Evolutionary conservation across 148 eudicot species (phyloP), one percentile per base, ranked within the genome.

Genomic region (Spergularia bocconei): DNA sequence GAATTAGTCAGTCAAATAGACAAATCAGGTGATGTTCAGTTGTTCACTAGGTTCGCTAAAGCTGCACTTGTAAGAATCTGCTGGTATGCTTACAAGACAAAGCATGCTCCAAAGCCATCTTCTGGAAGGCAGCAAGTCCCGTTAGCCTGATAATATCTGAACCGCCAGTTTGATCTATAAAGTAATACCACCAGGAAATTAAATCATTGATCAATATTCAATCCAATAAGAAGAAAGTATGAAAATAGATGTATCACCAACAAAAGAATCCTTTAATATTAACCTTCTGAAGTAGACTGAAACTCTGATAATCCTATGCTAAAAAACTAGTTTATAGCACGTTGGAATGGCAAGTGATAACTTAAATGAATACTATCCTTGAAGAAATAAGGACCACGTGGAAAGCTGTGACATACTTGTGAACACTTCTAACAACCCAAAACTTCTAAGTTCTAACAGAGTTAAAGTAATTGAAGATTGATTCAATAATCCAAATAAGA

Each of bases 121-220:
- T 88, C 86, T 96, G 99, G 73, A 96, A 96, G 73, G 89, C 86
- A 13, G 96, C 91, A 69, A 96, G 93, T 68, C 87, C 92, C 52
- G 70, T 86, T 73, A 92, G 78, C 55, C 99, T 81, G 72, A 70
- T 70, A 25, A 70, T 23, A 71, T 92, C 88, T 69, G 68, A 81
- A 20, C 71, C 74, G 61, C 78, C 82, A 54, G 79, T 74, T 78
- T 77, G 66, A 69, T 79, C 93, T 89, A 29, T 6, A 47, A 61
- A 73, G 12, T 5, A 5, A 10, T 58, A 72, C 55, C 62, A 69
- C 36, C 20, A 47, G 59, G 67, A 72, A 74, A 14, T 19, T 60
- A 25, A 63, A 51, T 41, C 54, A 50, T 25, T 11, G 13, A 47
- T 67, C 11, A 41, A 5, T 21, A 20, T 7, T 2, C 54, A 29